Base-by-base conservation (phyloP, 176 grass and related monocot species). In the Lolium multiflorum region DNA sequence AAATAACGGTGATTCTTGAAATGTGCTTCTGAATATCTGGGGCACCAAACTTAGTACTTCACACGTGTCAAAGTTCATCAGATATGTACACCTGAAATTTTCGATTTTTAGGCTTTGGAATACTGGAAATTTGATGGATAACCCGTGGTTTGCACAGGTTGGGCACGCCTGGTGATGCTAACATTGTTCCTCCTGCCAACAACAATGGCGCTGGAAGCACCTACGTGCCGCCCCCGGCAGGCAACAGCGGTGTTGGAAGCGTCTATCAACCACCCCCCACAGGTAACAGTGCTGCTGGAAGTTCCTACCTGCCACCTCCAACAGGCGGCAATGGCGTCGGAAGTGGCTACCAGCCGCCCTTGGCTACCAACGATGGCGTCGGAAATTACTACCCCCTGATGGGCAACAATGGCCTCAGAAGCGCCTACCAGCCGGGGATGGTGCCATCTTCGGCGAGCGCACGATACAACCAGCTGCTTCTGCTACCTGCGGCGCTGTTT, bases 71-170 rank as follows among this genome's bases (percentile, higher is more conserved):
- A 67, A 67, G 7, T 18, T 39, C 15, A 4, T 38, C 65, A 69
- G 64, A 69, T 69, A 69, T 39, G 16, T 69, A 2, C 65, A 39
- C 1, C 28, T 69, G 7, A 69, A 18, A 38, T 38, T 18, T 18
- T 38, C 2, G 31, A 35, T 35, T 35, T 35, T 35, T 35, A 35
- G 15, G 44, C n/a, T 25, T 25, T 74, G 44, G n/a, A 24, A 76
- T 35, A 55, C 73, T 52, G 73, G 24, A 11, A 52, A 24, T 4
- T 52, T 75, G 47, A 75, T 52, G 47, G 47, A 75, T 75, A 28
- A 75, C 49, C 73, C 73, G 11, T 76, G 73, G 49, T 76, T 20
- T 24, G 0, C 11, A 5, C 82, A 96, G 89, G 85, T 82, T 82
- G 85, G 87, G 88, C 46, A 90, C 37, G 21, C 46, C 94, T 35